Evolutionary conservation across 805 yeast species (phyloP).

Genomic region (Teunomyces pallodes): DNA sequence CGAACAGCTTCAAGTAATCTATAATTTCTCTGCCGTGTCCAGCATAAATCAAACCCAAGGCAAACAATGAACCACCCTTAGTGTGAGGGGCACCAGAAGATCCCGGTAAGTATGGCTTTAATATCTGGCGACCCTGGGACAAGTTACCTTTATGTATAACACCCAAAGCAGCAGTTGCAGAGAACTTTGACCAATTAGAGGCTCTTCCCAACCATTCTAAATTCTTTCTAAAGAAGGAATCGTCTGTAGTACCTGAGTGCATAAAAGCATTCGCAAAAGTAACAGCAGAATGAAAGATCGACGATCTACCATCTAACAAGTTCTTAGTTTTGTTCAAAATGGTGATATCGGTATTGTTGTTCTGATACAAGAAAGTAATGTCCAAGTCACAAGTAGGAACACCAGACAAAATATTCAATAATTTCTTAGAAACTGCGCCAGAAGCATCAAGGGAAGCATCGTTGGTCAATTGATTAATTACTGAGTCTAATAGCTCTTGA

Average conservation of each 20-base stretch:
- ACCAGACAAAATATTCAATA: slow-evolving; percentile 78
- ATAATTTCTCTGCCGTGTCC: slow-evolving; percentile 92
- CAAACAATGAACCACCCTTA: slow-evolving; percentile 93
- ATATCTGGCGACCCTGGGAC: slow-evolving; percentile 81
- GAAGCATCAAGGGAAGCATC: slow-evolving; percentile 25
- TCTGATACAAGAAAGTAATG: slow-evolving; percentile 80
- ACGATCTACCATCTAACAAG: slow-evolving; percentile 83
- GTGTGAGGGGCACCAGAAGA: slow-evolving; percentile 77
- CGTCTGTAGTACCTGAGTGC: slow-evolving; percentile 96
- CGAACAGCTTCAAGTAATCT: slow-evolving; percentile 69
- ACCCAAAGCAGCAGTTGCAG: slow-evolving; percentile 97
- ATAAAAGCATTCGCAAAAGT: slow-evolving; percentile 92
- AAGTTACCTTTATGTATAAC: slow-evolving; percentile 95
- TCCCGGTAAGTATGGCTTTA: slow-evolving; percentile 91
- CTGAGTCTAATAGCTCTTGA: slow-evolving; percentile 73
- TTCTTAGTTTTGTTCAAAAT: slow-evolving; percentile 80
- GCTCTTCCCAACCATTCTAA: slow-evolving; percentile 96
- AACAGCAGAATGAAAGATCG: slow-evolving; percentile 93
- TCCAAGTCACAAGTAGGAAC: slow-evolving; percentile 92
- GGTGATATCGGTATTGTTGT: slow-evolving; percentile 82
- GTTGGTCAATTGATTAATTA: slow-evolving; percentile 38
- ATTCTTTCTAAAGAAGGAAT: slow-evolving; percentile 84
- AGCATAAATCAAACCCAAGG: slow-evolving; percentile 89
- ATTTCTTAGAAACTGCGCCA: slow-evolving; percentile 33
- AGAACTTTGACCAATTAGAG: slow-evolving; percentile 96